Conservation (phyloP, 2,329 filamentous ascomycete species). For the Zasmidium angulare region DNA sequence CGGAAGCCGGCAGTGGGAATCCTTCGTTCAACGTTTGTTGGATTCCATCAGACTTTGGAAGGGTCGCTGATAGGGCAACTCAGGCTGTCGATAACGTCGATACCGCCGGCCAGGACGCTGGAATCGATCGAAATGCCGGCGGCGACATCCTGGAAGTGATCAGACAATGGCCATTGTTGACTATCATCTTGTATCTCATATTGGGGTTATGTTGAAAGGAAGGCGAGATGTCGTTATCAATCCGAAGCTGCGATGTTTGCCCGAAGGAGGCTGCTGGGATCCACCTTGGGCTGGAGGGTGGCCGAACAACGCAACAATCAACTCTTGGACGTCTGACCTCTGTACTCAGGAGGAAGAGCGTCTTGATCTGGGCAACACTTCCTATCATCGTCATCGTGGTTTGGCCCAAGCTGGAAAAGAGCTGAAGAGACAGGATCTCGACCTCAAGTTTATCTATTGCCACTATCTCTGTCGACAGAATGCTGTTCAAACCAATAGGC, state of each 20-base stretch:
- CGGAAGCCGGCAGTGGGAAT: too few relatives aligned
- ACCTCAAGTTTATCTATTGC: too few relatives aligned
- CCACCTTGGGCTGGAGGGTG: not conserved
- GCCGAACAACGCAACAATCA: not conserved
- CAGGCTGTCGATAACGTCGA: not conserved
- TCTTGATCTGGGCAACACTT: too few relatives aligned
- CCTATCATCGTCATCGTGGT: too few relatives aligned
- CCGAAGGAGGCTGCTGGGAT: not conserved
- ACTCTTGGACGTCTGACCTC: not conserved
- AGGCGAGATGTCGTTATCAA: not conserved
- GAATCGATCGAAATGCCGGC: not conserved
- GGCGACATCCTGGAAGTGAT: not conserved
- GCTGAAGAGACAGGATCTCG: too few relatives aligned
- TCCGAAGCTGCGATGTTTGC: not conserved
- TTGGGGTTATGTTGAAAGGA: not conserved
- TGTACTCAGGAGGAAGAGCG: too few relatives aligned
- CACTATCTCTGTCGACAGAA: too few relatives aligned
- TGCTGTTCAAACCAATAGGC: too few relatives aligned
- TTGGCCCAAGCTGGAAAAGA: too few relatives aligned
- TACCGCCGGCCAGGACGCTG: not conserved
- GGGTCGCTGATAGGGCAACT: slow-evolving; percentile 1
- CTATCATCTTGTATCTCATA: not conserved
- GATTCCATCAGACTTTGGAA: too few relatives aligned
- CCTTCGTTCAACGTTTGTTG: too few relatives aligned
- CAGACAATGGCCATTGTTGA: not conserved